phyloP scores from a whole-genome alignment of 2,329 filamentous ascomycete genomes.

The Metarhizium robertsii region DNA sequence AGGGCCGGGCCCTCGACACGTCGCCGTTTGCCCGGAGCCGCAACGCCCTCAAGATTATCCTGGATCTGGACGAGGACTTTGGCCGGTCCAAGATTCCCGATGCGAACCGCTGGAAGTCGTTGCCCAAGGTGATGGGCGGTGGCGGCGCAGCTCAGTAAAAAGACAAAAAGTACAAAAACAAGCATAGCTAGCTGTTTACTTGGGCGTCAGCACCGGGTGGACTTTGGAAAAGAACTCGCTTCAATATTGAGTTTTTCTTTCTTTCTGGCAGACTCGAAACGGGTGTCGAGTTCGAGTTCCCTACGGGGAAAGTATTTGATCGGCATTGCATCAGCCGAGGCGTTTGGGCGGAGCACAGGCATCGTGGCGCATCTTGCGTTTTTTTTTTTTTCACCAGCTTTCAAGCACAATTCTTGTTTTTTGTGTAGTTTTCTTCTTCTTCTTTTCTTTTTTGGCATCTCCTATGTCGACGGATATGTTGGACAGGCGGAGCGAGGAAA shows the following conservation, averaged over 20 bases:
- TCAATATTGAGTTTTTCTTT: neutral
- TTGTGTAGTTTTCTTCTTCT: neutral
- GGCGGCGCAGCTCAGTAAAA: slow-evolving; percentile 18
- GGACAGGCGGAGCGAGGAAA: neutral
- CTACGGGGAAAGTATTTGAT: neutral
- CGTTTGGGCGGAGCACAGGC: slow-evolving; percentile 8
- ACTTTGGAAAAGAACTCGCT: neutral
- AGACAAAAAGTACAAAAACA: neutral
- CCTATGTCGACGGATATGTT: neutral
- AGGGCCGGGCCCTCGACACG: slow-evolving; percentile 22
- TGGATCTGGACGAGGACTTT: slow-evolving; percentile 91
- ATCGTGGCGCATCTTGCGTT: neutral
- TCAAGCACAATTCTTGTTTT: neutral
- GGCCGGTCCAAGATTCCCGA: slow-evolving; percentile 58
- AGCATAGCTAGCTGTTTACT: slow-evolving; percentile 5
- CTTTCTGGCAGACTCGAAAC: neutral
- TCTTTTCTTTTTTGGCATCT: neutral
- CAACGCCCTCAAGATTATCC: slow-evolving; percentile 90
- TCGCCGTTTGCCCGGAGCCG: slow-evolving; percentile 55
- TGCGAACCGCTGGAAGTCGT: slow-evolving; percentile 41
- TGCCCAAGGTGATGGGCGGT: slow-evolving; percentile 38
- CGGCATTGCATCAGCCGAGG: slow-evolving; percentile 11
- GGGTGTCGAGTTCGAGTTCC: neutral
- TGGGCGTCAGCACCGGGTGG: too few relatives aligned
- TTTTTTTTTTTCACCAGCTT: neutral